Base-by-base conservation (phyloP, 2,329 filamentous ascomycete genomes). In the Aureobasidium zeae region DNA sequence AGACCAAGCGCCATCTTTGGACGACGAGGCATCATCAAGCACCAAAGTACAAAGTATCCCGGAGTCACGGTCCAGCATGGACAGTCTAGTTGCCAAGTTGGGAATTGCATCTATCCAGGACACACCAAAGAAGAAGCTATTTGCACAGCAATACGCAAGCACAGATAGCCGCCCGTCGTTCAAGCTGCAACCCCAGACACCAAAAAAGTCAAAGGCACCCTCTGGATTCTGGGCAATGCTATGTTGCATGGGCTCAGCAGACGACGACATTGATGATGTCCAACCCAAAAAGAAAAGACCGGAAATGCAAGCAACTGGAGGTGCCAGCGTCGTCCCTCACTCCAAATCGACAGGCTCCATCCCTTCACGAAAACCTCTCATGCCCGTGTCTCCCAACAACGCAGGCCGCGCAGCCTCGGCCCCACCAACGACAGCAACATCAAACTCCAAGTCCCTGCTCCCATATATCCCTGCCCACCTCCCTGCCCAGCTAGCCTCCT, bases 41-140 rank as follows among this genome's bases (percentile, higher is more conserved):
- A n/a, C 43, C 17, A 26, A 43, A 16, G 24, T 44, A 22, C 33
- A 35, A 5, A 74, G 79, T 3, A 62, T 81, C 43, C 73, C 79
- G 53, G 70, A 76, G 46, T n/a, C n/a, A n/a, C 72, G 84, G 39
- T 81, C 78, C 24, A 95, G 88, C 55, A 73, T 96, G 45, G 91
- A 98, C 61, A 94, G 87, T 0, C 67, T 96, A 46, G 78, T 87
- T 30, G 85, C 86, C 51, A 72, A 84, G 32, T 67, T 95, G 3
- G 86, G 86, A 3, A 29, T 50, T 6, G 24, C 19, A 15, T 33
- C 17, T 12, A 44, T 34, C 8, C 25, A 45, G 17, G 35, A 38
- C 17, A 11, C 24, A 13, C 9, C 39, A 21, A 43, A 21, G 24
- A 15, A 15, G 20, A 15, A 34, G 26, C 28, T 37, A 11, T 4